These are phyloP conservation scores for Myxozyma sirexii DNA, from an alignment of 805 yeast genomes.

Conservation along the genomic window DNA sequence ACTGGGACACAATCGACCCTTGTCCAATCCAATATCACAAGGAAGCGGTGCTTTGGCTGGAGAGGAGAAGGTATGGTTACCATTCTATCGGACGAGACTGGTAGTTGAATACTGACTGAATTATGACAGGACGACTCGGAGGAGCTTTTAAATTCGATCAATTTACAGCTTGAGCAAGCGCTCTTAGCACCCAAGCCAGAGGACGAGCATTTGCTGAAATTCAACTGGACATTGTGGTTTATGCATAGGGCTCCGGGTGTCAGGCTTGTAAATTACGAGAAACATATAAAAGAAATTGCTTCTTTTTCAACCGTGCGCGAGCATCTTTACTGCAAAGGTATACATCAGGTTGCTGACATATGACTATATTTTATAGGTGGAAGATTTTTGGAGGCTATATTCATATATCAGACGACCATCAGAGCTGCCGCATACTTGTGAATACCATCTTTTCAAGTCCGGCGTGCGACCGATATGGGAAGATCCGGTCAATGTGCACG, in stretches of 20 bases:
- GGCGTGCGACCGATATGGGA: conserved; percentile 99
- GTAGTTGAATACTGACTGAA: background rate
- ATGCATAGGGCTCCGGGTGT: conserved; percentile 78
- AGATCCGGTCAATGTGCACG: conserved; percentile 79
- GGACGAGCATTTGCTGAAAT: conserved; percentile 73
- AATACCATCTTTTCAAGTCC: conserved; percentile 91
- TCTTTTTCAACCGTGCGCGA: conserved; percentile 62
- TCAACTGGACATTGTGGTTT: conserved; percentile 96
- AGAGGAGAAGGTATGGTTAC: conserved; percentile 10
- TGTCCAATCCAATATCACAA: conserved; percentile 3
- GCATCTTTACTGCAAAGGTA: background rate
- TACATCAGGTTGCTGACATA: background rate
- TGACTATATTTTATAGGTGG: conserved; percentile 51
- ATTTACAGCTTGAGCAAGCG: conserved; percentile 1
- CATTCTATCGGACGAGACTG: background rate
- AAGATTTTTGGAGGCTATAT: conserved; percentile 97
- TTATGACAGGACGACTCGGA: conserved; percentile 7
- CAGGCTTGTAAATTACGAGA: conserved; percentile 79
- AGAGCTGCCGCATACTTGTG: conserved; percentile 89
- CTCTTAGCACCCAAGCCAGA: background rate
- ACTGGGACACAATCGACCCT: background rate
- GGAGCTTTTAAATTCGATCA: conserved; percentile 5
- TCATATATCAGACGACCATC: conserved; percentile 88
- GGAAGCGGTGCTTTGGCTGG: conserved; percentile 2
- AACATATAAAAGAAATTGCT: conserved; percentile 86